Evolutionary conservation across 352 stramenopile species (phyloP).

Genomic region (Phytopythium aichiense): DNA sequence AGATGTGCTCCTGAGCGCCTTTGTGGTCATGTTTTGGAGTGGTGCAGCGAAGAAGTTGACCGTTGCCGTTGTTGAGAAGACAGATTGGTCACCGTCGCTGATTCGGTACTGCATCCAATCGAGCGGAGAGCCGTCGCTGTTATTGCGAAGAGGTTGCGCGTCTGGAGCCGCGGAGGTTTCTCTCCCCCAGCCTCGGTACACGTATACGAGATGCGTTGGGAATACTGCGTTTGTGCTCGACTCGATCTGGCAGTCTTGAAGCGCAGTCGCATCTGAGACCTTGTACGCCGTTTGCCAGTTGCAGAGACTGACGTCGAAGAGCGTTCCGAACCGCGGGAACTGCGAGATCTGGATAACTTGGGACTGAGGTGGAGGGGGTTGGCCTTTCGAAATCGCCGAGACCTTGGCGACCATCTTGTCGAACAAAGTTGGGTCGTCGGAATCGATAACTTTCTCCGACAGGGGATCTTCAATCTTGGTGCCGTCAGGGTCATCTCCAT

Average conservation of each 20-base stretch:
- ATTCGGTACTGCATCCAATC: slow-evolving; percentile 57
- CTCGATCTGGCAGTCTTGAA: slow-evolving; percentile 29
- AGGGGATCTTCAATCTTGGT: not conserved
- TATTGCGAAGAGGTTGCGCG: not conserved
- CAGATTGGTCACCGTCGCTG: slow-evolving; percentile 27
- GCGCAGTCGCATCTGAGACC: not conserved
- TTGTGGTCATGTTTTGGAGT: not conserved
- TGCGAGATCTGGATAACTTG: slow-evolving; percentile 37
- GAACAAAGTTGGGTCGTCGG: not conserved
- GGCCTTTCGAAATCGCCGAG: not conserved
- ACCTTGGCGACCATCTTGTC: not conserved
- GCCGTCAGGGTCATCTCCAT: slow-evolving; percentile 38
- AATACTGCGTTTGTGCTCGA: slow-evolving; percentile 20
- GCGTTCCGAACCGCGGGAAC: slow-evolving; percentile 42
- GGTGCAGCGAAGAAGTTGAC: slow-evolving; percentile 26
- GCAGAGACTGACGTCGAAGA: slow-evolving; percentile 33
- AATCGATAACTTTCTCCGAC: not conserved
- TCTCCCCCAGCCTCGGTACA: slow-evolving; percentile 34
- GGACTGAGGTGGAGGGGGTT: not conserved
- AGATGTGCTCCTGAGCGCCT: slow-evolving; percentile 1
- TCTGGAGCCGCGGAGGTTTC: not conserved
- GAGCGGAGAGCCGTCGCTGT: slow-evolving; percentile 9
- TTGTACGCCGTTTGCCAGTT: slow-evolving; percentile 9
- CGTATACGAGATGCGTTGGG: slow-evolving; percentile 49
- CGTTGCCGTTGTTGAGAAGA: slow-evolving; percentile 20